These are phyloP conservation scores for Cyclotella choctawhatcheeana DNA, from an alignment of 108 stramenopile genomes.

Conservation along the genomic window DNA sequence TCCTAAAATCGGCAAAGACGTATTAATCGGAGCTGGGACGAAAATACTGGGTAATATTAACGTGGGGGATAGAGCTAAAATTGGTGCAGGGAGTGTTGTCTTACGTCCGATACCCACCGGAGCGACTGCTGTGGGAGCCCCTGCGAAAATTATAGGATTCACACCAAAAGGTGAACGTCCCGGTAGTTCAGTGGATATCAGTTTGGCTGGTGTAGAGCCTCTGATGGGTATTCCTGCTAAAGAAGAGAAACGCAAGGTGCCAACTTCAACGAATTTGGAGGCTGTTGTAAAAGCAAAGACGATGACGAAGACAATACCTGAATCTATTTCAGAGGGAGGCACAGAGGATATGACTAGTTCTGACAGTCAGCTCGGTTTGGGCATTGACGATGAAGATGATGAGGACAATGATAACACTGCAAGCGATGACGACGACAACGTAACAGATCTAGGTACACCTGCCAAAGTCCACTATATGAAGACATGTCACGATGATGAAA, in stretches of 20 bases:
- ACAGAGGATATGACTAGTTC: slow-evolving; percentile 27
- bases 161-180: slow-evolving; percentile 50
- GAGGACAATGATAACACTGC: background rate
- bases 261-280: too few species aligned
- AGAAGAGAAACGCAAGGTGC: slow-evolving; percentile 1
- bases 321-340: background rate
- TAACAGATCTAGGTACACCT: slow-evolving; percentile 38
- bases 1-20: slow-evolving; percentile 74
- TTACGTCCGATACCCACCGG: slow-evolving; percentile 48
- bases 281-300: too few species aligned
- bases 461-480: slow-evolving; percentile 33
- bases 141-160: slow-evolving; percentile 62
- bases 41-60: slow-evolving; percentile 69
- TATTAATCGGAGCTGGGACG: slow-evolving; percentile 69
- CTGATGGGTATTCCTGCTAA: slow-evolving; percentile 7
- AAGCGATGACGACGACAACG: slow-evolving; percentile 41
- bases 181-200: slow-evolving; percentile 42
- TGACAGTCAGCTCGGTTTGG: background rate
- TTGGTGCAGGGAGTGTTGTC: slow-evolving; percentile 58
- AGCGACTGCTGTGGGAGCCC: slow-evolving; percentile 60
- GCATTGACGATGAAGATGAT: slow-evolving; percentile 14
- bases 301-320: background rate
- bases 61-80: slow-evolving; percentile 57
- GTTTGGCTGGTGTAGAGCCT: slow-evolving; percentile 27
- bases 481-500: slow-evolving; percentile 22